Evolutionary conservation across 805 yeast species (phyloP), one percentile per base, ranked within the genome.

Genomic region (Tetrapisispora arboricola): DNA sequence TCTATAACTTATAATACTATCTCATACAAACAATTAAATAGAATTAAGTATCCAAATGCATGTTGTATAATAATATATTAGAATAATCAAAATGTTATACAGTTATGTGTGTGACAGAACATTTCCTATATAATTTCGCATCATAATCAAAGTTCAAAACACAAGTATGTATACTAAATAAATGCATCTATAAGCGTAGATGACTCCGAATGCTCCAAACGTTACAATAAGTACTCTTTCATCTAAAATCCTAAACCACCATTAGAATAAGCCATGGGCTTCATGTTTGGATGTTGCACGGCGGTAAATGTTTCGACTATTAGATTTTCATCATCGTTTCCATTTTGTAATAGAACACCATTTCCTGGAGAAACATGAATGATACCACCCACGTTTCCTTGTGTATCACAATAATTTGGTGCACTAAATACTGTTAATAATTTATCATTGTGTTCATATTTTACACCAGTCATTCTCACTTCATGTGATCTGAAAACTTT

Each of bases 341-440:
- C 57, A 7, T 62, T 53, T 43, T 69, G 68, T 15, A 67, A 70
- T 32, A 53, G 32, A 7, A 47, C 42, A 39, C 45, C 66, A 25
- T 70, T 63, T 11, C 58, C 58, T 20, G 66, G 66, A 6, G 54
- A 55, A 49, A 90, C 73, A 54, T 87, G 83, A 45, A 92, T 80
- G 42, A 83, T 82, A 9, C 94, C 97, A 40, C 96, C 99, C 49
- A 76, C 62, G 62, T 92, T 92, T 12, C 94, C 95, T 41, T 85
- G 87, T 13, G 80, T 68, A 59, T 92, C 99, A 66, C 97, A 90
- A 63, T 90, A 90, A 61, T 92, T 90, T 27, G 99, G 99, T 0
- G 99, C 99, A 61, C 94, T 80, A 62, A 92, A 92, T n/a, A 92
- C 95, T 0, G 99, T 92, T 40, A 87, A 76, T 39, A 92, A 73